Evolutionary conservation across 768 basidiomycete species (phyloP).

Genomic region (Lepiota brunneoincarnata): DNA sequence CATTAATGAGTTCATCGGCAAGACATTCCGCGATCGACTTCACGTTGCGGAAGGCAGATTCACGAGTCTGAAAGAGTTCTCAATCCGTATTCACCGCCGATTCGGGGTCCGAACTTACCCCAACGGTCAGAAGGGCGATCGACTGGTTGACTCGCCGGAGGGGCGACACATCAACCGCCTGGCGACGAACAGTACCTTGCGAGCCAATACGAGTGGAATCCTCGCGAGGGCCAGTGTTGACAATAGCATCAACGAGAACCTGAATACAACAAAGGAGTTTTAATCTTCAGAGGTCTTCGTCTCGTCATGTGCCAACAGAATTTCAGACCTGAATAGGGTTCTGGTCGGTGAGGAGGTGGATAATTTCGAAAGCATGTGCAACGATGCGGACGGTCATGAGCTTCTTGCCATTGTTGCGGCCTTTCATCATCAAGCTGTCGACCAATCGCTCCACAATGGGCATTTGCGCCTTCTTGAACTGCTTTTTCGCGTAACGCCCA

Average conservation of each 20-base stretch:
- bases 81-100: background rate
- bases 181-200: slow-evolving; percentile 98
- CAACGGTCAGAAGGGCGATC: slow-evolving; percentile 90
- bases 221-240: slow-evolving; percentile 99
- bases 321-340: slow-evolving; percentile 93
- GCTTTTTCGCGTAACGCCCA: slow-evolving; percentile 98
- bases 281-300: slow-evolving; percentile 5
- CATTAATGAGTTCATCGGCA: slow-evolving; percentile 99
- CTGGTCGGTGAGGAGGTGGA: slow-evolving; percentile 99
- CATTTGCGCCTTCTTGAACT: slow-evolving; percentile 99
- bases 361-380: slow-evolving; percentile 98
- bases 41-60: slow-evolving; percentile 99
- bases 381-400: slow-evolving; percentile 98
- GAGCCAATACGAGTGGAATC: slow-evolving; percentile 99
- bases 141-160: slow-evolving; percentile 98
- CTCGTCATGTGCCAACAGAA: background rate
- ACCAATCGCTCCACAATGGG: slow-evolving; percentile 99
- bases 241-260: slow-evolving; percentile 97
- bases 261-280: slow-evolving; percentile 23
- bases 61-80: slow-evolving; percentile 71
- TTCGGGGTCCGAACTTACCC: slow-evolving; percentile 54
- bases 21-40: slow-evolving; percentile 99
- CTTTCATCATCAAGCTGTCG: slow-evolving; percentile 99
- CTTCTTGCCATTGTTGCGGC: slow-evolving; percentile 99
- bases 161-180: slow-evolving; percentile 99